Percentiles rank a stretch among this genome's conserved stretches.
phyloP scores from a whole-genome alignment of 1,139 yeast species.

The Yamadazyma oceani region DNA sequence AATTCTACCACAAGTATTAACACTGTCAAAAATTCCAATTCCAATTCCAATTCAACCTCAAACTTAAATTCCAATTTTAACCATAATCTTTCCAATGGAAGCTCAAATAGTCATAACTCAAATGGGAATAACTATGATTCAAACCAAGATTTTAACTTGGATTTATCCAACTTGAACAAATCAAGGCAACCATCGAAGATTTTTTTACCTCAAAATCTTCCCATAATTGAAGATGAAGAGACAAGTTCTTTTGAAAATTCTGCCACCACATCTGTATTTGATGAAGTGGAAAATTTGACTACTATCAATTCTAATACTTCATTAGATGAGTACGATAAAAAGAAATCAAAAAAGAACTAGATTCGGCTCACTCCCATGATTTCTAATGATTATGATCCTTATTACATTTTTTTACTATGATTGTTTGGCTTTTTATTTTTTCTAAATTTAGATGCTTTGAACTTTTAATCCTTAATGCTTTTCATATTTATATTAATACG shows the following conservation, averaged over 20 bases:
- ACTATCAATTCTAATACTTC: constrained; percentile 16
- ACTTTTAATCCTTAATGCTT: too few relatives aligned
- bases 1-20: background rate
- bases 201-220: constrained; percentile 18
- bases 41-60: constrained; percentile 2
- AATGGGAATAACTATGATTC: background rate
- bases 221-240: constrained; percentile 26
- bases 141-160: constrained; percentile 17
- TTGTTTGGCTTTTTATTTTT: constrained; percentile 2
- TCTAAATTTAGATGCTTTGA: too few relatives aligned
- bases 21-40: background rate
- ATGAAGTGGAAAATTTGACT: constrained; percentile 21
- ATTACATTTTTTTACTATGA: too few relatives aligned
- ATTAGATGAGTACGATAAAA: constrained; percentile 15
- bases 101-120: too few relatives aligned
- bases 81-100: too few relatives aligned
- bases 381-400: constrained; percentile 8
- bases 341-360: constrained; percentile 10
- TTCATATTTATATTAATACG: background rate
- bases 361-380: constrained; percentile 4
- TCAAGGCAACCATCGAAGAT: constrained; percentile 35
- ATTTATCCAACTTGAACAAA: constrained; percentile 29
- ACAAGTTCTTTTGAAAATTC: constrained; percentile 35
- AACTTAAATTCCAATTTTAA: constrained; percentile 5
- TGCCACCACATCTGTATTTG: constrained; percentile 44